Evolutionary conservation across 2,329 filamentous ascomycete species (phyloP).

Genomic region (Colletotrichum camelliae): DNA sequence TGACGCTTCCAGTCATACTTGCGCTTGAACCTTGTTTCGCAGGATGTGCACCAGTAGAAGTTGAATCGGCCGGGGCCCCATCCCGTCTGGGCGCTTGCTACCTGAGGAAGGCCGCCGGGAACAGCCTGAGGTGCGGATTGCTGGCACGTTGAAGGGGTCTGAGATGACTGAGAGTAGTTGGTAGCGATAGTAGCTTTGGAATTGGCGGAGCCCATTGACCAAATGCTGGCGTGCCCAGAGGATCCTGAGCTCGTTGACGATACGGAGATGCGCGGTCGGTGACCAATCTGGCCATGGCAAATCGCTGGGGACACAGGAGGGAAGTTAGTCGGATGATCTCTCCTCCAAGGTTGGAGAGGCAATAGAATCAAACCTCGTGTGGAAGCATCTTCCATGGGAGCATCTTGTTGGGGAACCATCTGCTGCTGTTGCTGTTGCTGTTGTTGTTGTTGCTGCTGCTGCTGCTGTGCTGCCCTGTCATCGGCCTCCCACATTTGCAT

Average conservation of each 20-base stretch:
- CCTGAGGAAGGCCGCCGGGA: conserved; percentile 14
- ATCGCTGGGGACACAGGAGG: conserved; percentile 37
- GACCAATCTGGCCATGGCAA: conserved; percentile 39
- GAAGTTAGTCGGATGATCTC: conserved; percentile 10
- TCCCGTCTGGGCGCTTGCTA: conserved; percentile 23
- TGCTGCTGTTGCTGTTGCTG: background rate
- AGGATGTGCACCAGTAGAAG: conserved; percentile 62
- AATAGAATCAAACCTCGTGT: conserved; percentile 10
- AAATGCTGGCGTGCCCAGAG: conserved; percentile 43
- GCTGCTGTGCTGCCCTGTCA: conserved; percentile 15
- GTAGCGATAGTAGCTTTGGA: conserved; percentile 31
- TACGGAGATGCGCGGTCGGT: conserved; percentile 49
- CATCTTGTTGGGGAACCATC: conserved; percentile 1
- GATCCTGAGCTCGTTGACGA: conserved; percentile 57
- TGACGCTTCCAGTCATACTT: conserved; percentile 75
- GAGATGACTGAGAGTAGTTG: conserved; percentile 42
- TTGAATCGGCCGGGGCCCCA: conserved; percentile 35
- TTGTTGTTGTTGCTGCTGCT: background rate
- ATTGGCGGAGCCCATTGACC: conserved; percentile 35
- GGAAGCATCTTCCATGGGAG: conserved; percentile 21
- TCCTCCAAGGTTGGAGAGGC: background rate
- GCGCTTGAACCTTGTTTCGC: conserved; percentile 69
- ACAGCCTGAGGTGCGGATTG: conserved; percentile 26
- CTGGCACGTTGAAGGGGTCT: conserved; percentile 41
- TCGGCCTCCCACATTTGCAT: conserved; percentile 26